Evolutionary conservation across 371 early-diverging fungal genomes (phyloP).

Genomic region (Batkoa obscura): DNA sequence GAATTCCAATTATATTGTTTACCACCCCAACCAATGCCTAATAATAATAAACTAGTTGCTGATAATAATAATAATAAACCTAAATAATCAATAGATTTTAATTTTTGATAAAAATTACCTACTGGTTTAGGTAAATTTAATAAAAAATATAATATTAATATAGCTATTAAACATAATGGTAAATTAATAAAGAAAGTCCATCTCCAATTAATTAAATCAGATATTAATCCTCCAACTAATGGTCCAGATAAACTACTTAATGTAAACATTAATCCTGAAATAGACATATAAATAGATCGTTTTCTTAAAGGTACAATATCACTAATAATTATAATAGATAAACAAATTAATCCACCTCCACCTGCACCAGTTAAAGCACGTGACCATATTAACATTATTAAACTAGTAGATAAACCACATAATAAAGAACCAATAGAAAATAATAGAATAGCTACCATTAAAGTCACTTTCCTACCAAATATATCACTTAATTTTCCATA

Average conservation of each 20-base stretch:
- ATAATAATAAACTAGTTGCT: constrained; percentile 21
- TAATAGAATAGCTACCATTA: constrained; percentile 26
- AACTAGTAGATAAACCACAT: constrained; percentile 28
- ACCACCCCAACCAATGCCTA: constrained; percentile 30
- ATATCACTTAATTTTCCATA: constrained; percentile 38
- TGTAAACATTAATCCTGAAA: constrained; percentile 21
- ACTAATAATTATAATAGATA: constrained; percentile 46
- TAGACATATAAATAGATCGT: constrained; percentile 29
- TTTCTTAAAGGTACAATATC: constrained; percentile 25
- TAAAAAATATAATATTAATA: constrained; percentile 20
- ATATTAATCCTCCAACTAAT: constrained; percentile 23
- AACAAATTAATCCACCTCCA: constrained; percentile 40
- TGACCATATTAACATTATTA: constrained; percentile 38
- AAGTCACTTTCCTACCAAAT: constrained; percentile 44
- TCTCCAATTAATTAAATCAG: constrained; percentile 21
- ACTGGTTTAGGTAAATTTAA: constrained; percentile 27
- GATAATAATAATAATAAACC: constrained; percentile 20
- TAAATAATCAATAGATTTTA: constrained; percentile 38
- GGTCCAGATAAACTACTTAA: constrained; percentile 21
- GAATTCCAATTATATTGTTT: constrained; percentile 17
- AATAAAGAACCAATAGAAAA: constrained; percentile 38
- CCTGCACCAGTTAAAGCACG: constrained; percentile 43
- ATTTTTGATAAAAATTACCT: constrained; percentile 25
- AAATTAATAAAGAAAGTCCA: constrained; percentile 30
- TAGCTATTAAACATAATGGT: constrained; percentile 25